These are phyloP conservation scores for Mycocentrospora acerina DNA, from an alignment of 2,329 filamentous ascomycete genomes.

Conservation along the genomic window DNA sequence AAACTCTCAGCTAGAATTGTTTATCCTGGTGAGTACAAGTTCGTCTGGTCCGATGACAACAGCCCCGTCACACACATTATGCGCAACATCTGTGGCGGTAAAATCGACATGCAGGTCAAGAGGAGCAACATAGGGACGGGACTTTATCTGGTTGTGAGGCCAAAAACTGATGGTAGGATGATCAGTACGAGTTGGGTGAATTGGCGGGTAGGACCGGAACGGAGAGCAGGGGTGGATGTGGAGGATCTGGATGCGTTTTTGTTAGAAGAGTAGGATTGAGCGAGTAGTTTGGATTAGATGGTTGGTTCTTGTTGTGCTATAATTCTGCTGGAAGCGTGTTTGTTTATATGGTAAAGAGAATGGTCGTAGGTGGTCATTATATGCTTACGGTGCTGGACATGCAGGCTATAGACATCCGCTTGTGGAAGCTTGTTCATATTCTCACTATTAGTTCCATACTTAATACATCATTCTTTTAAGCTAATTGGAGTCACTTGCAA, in stretches of 20 bases:
- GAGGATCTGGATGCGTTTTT: slow-evolving; percentile 10
- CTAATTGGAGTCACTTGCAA: no score
- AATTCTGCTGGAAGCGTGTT: no score
- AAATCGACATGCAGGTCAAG: slow-evolving; percentile 32
- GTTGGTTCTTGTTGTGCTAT: no score
- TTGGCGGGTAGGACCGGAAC: slow-evolving; percentile 13
- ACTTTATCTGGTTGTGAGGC: slow-evolving; percentile 12
- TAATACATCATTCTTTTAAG: no score
- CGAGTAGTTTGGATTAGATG: no score
- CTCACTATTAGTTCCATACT: no score
- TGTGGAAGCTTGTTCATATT: no score
- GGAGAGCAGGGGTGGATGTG: slow-evolving; percentile 4
- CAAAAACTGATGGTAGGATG: slow-evolving; percentile 17
- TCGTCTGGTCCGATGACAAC: slow-evolving; percentile 43
- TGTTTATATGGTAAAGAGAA: no score
- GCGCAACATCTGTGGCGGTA: slow-evolving; percentile 39
- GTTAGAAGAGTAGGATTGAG: slow-evolving; percentile 4
- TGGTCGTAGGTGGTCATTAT: no score
- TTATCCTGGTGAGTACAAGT: slow-evolving; percentile 42
- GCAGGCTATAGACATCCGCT: no score
- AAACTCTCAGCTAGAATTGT: slow-evolving; percentile 44
- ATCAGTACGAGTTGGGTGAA: slow-evolving; percentile 30
- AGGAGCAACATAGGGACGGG: slow-evolving; percentile 18
- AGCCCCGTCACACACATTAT: slow-evolving; percentile 42
- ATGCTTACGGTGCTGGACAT: no score